Conservation (phyloP, 2,329 filamentous ascomycete species). For the Claviceps humidiphila region DNA sequence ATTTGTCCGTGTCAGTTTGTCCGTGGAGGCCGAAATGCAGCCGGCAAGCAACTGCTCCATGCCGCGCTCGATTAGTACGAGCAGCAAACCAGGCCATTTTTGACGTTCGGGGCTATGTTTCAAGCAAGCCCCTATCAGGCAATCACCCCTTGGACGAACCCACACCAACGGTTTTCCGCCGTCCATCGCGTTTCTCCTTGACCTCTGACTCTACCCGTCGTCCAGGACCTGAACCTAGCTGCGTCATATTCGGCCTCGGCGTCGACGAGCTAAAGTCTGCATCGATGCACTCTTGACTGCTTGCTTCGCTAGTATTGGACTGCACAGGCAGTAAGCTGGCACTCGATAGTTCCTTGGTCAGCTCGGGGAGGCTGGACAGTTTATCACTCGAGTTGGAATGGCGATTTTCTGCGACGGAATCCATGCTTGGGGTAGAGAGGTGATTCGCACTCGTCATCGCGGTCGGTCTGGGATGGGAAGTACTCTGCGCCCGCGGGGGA, state of each 20-base stretch:
- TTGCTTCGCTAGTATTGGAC: constrained; percentile 38
- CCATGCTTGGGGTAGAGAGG: not conserved
- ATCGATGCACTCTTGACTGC: constrained; percentile 33
- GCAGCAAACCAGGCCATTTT: not conserved
- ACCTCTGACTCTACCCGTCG: constrained; percentile 10
- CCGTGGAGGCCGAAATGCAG: no score
- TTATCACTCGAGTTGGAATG: constrained; percentile 41
- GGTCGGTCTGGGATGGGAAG: constrained; percentile 28
- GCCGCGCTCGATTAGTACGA: not conserved
- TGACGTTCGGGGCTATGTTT: not conserved
- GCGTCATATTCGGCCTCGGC: constrained; percentile 27
- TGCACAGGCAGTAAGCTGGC: constrained; percentile 47
- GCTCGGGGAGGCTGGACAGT: constrained; percentile 47
- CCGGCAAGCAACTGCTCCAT: not conserved
- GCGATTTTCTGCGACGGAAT: constrained; percentile 28
- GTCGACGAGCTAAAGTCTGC: constrained; percentile 23
- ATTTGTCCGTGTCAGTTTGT: no score
- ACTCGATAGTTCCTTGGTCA: constrained; percentile 46
- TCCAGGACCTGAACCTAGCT: constrained; percentile 22
- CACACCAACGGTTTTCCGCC: constrained; percentile 43
- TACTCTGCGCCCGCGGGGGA: constrained; percentile 31
- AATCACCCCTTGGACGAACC: constrained; percentile 41
- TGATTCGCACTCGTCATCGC: constrained; percentile 13
- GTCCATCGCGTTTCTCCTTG: constrained; percentile 36
- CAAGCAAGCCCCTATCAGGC: not conserved